phyloP scores from a whole-genome alignment of 768 basidiomycete species.

The Dioszegia hungarica region DNA sequence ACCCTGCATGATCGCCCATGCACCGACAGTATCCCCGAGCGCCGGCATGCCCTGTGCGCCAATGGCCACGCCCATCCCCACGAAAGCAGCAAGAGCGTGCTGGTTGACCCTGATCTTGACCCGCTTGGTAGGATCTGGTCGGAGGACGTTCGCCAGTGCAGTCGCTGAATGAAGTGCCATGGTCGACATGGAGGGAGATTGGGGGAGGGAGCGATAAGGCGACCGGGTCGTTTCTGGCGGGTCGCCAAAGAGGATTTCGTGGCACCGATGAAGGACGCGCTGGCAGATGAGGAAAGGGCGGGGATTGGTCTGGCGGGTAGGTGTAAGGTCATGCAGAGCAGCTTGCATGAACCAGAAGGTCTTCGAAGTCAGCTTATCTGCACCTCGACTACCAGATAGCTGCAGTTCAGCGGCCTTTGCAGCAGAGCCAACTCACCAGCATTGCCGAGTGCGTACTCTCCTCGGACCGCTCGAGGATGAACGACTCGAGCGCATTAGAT shows the following conservation, averaged over 20 bases:
- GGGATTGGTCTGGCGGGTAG: conserved; percentile 57
- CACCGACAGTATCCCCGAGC: conserved; percentile 68
- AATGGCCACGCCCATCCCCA: conserved; percentile 77
- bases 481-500: conserved; percentile 87
- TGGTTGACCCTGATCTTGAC: conserved; percentile 62
- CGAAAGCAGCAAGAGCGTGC: conserved; percentile 66
- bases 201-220: conserved; percentile 62
- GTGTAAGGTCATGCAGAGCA: conserved; percentile 72
- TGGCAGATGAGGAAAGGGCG: conserved; percentile 86
- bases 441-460: conserved; percentile 92
- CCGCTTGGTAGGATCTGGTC: neutral
- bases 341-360: conserved; percentile 99
- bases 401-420: no score
- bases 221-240: conserved; percentile 62
- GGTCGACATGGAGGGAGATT: conserved; percentile 51
- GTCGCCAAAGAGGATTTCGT: conserved; percentile 94
- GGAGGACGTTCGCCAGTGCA: neutral
- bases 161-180: conserved; percentile 49
- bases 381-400: no score
- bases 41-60: conserved; percentile 70
- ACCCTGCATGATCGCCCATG: conserved; percentile 86
- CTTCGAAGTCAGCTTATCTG: conserved; percentile 50
- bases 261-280: conserved; percentile 80
- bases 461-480: conserved; percentile 81
- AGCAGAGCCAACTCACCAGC: conserved; percentile 73